Conservation (phyloP, 2,329 filamentous ascomycete species). For the Alternaria burnsii region DNA sequence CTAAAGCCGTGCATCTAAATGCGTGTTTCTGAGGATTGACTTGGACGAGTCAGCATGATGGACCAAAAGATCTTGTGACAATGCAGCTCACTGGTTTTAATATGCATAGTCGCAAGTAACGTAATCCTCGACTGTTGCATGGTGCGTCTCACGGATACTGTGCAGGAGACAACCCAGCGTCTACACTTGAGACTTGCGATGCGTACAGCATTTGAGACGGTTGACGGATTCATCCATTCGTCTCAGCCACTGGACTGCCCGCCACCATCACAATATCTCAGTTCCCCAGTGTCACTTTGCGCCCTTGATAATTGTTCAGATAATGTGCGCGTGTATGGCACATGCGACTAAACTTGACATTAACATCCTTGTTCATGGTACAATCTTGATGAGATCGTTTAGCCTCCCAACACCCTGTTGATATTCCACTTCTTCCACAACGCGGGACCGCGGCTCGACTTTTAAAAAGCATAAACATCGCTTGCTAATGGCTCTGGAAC, state of each 20-base stretch:
- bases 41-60: neutral
- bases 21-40: neutral
- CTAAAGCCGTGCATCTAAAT: neutral
- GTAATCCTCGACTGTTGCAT: neutral
- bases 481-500: constrained; percentile 1
- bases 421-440: neutral
- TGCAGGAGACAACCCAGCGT: constrained; percentile 3
- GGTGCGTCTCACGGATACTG: constrained; percentile 2
- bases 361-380: neutral
- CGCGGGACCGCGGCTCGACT: neutral
- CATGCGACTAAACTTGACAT: neutral
- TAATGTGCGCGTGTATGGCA: neutral
- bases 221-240: neutral
- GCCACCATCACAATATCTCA: neutral
- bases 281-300: neutral
- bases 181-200: neutral
- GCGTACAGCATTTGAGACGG: neutral
- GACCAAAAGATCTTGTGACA: neutral
- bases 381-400: neutral
- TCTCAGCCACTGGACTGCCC: neutral
- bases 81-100: neutral
- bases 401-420: neutral
- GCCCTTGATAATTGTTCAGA: neutral
- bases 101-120: neutral
- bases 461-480: neutral